Conservation (phyloP, 2,329 filamentous ascomycete genomes). For the Geosmithia morbida region DNA sequence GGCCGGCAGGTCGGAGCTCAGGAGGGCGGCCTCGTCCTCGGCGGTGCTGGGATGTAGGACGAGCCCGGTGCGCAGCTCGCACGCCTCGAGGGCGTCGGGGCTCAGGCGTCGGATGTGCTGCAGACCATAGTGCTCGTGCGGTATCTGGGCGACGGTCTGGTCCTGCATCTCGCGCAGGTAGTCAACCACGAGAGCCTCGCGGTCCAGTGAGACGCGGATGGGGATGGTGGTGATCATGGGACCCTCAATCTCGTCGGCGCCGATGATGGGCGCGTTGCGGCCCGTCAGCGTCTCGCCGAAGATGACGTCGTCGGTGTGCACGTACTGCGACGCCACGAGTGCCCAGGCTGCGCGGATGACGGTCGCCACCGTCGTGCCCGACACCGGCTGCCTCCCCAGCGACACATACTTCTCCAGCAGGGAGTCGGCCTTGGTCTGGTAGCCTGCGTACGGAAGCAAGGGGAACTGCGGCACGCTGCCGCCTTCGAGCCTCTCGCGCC, state of each 20-base stretch:
- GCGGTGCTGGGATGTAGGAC: slow-evolving; percentile 33
- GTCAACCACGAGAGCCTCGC: slow-evolving; percentile 25
- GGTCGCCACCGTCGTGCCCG: slow-evolving; percentile 35
- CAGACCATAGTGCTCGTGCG: slow-evolving; percentile 49
- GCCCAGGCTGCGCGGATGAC: slow-evolving; percentile 46
- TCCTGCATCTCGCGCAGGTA: slow-evolving; percentile 43
- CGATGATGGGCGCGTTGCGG: slow-evolving; percentile 31
- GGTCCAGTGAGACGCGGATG: slow-evolving; percentile 31
- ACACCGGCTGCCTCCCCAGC: slow-evolving; percentile 14
- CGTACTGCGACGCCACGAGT: slow-evolving; percentile 36
- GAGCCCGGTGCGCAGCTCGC: slow-evolving; percentile 38
- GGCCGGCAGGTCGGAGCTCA: slow-evolving; percentile 22
- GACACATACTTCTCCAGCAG: slow-evolving; percentile 37
- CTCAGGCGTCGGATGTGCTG: slow-evolving; percentile 44
- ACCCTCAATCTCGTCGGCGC: slow-evolving; percentile 39
- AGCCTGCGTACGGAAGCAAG: slow-evolving; percentile 26
- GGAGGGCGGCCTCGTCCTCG: slow-evolving; percentile 5
- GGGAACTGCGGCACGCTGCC: slow-evolving; percentile 32
- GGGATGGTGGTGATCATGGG: slow-evolving; percentile 49
- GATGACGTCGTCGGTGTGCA: slow-evolving; percentile 34
- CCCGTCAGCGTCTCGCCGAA: slow-evolving; percentile 47
- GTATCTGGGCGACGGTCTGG: slow-evolving; percentile 40
- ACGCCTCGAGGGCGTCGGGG: slow-evolving; percentile 37
- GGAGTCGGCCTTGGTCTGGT: slow-evolving; percentile 35
- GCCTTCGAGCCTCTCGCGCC: slow-evolving; percentile 28